Evolutionary conservation across 2,329 filamentous ascomycete genomes (phyloP).

Genomic region (Leptographium galeiforme): DNA sequence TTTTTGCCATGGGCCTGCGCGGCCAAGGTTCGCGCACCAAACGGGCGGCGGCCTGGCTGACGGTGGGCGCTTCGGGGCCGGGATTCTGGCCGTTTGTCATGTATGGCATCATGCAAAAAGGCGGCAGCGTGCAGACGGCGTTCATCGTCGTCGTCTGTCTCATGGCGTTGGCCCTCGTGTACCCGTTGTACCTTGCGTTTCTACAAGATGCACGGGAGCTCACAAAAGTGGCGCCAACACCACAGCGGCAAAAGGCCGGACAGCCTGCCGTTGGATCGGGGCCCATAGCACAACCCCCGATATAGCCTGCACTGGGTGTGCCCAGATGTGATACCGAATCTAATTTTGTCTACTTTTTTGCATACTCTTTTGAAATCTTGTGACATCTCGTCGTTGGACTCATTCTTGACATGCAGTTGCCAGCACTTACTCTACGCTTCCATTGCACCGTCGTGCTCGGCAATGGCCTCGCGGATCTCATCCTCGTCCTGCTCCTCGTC

Average conservation of each 20-base stretch:
- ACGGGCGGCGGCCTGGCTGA: slow-evolving; percentile 62
- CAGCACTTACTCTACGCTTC: slow-evolving; percentile 13
- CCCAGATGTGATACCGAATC: not conserved
- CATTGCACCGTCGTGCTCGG: slow-evolving; percentile 17
- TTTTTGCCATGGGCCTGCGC: slow-evolving; percentile 66
- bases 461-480: slow-evolving; percentile 20
- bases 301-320: too few relatives aligned
- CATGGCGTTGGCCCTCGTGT: slow-evolving; percentile 30
- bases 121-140: slow-evolving; percentile 48
- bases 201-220: slow-evolving; percentile 30
- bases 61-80: slow-evolving; percentile 61
- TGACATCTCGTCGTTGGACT: not conserved
- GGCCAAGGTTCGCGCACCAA: slow-evolving; percentile 73
- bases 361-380: not conserved
- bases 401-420: not conserved
- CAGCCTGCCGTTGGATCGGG: too few relatives aligned
- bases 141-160: slow-evolving; percentile 49
- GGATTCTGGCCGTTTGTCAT: slow-evolving; percentile 63
- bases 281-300: not conserved
- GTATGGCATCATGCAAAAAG: slow-evolving; percentile 48
- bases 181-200: slow-evolving; percentile 34
- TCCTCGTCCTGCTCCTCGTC: slow-evolving; percentile 28
- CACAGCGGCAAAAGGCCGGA: too few relatives aligned
- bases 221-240: slow-evolving; percentile 8
- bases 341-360: not conserved